phyloP scores from a whole-genome alignment of 2,329 filamentous ascomycete species.

The Colletotrichum liriopes region DNA sequence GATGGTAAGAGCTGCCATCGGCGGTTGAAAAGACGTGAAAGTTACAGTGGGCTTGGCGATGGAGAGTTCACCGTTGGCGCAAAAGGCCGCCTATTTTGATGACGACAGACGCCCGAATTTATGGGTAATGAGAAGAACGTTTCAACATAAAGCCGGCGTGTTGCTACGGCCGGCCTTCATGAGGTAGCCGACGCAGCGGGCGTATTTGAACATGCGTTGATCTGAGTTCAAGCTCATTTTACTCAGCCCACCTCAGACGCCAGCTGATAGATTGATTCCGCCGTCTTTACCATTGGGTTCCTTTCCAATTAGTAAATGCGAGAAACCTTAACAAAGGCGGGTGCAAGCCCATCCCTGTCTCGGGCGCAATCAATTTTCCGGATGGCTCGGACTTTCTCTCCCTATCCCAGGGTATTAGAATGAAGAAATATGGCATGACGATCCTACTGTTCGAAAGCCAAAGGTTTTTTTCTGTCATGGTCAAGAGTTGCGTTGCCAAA shows the following conservation, averaged over 20 bases:
- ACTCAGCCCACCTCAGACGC: background rate
- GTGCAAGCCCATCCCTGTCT: constrained; percentile 21
- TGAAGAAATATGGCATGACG: background rate
- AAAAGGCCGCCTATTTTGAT: background rate
- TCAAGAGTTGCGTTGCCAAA: background rate
- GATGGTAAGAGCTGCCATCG: too few relatives aligned
- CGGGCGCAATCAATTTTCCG: background rate
- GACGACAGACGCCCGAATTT: background rate
- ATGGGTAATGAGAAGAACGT: background rate
- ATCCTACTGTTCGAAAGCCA: background rate
- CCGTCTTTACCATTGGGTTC: constrained; percentile 1
- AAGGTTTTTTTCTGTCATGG: background rate
- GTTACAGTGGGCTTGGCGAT: background rate
- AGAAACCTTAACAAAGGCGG: constrained; percentile 7
- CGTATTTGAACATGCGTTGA: background rate
- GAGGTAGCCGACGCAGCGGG: background rate
- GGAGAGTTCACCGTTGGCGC: background rate
- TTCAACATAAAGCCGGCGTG: background rate
- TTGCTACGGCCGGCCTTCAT: background rate
- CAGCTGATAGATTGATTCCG: constrained; percentile 54
- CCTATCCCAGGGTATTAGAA: background rate
- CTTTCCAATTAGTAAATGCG: constrained; percentile 9
- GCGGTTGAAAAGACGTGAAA: too few relatives aligned
- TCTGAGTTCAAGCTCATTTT: constrained; percentile 3
- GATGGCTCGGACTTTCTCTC: background rate